Evolutionary conservation across 306 rosid genomes (phyloP).

Genomic region (Prunus dulcis): DNA sequence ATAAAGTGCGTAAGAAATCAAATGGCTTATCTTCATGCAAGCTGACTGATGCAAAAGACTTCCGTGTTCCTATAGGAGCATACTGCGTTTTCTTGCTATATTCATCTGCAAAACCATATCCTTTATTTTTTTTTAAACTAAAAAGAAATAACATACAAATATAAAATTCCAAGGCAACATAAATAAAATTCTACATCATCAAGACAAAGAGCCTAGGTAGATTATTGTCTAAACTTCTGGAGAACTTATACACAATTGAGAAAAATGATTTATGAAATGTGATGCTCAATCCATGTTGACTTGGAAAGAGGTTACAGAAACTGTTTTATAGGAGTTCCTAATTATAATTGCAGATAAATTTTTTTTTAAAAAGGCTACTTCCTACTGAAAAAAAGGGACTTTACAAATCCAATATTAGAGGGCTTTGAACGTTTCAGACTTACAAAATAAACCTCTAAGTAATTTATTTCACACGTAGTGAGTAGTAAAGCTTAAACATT

Average conservation of each 20-base stretch:
- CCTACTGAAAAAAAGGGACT: background rate
- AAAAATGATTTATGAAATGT: background rate
- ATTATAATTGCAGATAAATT: background rate
- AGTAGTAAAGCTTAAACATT: background rate
- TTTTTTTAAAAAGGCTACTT: background rate
- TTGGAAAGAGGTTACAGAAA: background rate
- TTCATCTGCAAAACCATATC: constrained; percentile 60
- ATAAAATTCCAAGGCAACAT: background rate
- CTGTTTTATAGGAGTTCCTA: background rate
- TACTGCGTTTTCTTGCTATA: constrained; percentile 38
- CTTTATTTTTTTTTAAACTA: constrained; percentile 18
- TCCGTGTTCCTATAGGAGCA: constrained; percentile 32
- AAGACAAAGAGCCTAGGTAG: background rate
- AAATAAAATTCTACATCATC: background rate
- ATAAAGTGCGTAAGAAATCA: constrained; percentile 73
- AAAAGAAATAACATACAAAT: constrained; percentile 15
- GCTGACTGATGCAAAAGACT: constrained; percentile 71
- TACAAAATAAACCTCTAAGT: background rate
- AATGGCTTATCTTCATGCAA: constrained; percentile 71
- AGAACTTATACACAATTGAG: background rate
- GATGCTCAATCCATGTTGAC: background rate
- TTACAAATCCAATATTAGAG: background rate
- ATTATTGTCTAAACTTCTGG: background rate
- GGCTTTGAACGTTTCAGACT: background rate
- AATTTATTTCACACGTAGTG: background rate